Base-by-base conservation (phyloP, 2,329 filamentous ascomycete species). In the Phoma sp. region DNA sequence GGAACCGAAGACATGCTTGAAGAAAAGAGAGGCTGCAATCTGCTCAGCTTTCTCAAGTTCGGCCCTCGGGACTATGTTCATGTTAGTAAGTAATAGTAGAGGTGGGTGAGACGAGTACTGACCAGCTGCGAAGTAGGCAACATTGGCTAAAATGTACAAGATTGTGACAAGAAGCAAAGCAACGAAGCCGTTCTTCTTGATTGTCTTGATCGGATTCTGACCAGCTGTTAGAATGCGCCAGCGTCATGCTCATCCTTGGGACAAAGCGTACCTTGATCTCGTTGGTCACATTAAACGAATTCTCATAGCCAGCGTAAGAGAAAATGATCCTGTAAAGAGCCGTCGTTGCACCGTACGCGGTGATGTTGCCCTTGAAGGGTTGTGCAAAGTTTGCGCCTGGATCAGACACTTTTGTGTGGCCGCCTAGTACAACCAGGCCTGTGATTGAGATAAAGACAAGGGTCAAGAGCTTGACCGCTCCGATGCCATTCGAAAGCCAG, bases 281-380 rank as follows among this genome's bases (percentile, higher is more conserved):
- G 47, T 86, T 86, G 52, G 83, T 82, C 3, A 87, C 78, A 56
- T 85, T 85, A 71, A 87, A 87, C 0, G 83, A 82, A 58, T 87
- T 87, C 9, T 78, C 72, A 55, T 81, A 87, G 1, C 85, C 85
- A 0, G 75, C 68, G 55, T 85, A 87, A 0, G 83, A 82, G 54
- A 85, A 86, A 25, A 83, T 79, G 44, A 87, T 82, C 48, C 81
- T 85, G 42, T 84, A 79, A 23, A 88, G 66, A 0, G 85, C 84
- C 52, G 80, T 86, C 2, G 84, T 82, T n/a, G 86, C 72, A 24
- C 81, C 80, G 54, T 81, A 80, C 4, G 73, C 77, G 0, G 75
- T 75, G 0, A 77, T 69, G 1, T 72, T 79, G 1, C 83, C 83
- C 13, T 75, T 74, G 52, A 86, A 87, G 0, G 84, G 70, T 59